Evolutionary conservation across 2,329 filamentous ascomycete species (phyloP), one percentile per base, ranked within the genome.

Genomic region (Xylariales sp.): DNA sequence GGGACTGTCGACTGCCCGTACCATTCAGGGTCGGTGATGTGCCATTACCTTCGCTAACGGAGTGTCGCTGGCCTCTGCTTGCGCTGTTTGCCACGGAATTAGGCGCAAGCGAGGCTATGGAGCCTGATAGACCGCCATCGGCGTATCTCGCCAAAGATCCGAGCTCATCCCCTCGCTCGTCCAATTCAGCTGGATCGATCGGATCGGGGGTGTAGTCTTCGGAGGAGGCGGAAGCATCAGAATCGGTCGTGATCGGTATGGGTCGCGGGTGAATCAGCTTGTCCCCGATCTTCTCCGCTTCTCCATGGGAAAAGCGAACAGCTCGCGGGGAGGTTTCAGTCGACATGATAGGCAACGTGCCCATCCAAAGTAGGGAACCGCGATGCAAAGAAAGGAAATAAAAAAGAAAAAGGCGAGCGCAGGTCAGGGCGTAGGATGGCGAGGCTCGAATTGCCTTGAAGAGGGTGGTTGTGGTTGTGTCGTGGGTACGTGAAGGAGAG

Each of bases 271-370:
- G 56, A 41, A 63, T 70, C 46, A 59, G 45, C 47, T 63, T 67
- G 18, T 76, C 70, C 33, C 61, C 62, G 24, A 53, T 45, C 21
- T 67, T 59, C 17, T 71, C 68, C 40, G 69, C 62, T 41, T 72
- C 73, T 53, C 60, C 57, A 42, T 69, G 65, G 31, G 71, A 72
- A 51, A 81, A 81, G 46, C 76, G 72, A 46, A 81, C 73, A 45
- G 68, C 65, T 49, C 75, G 70, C 35, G 75, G 72, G 10, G 74
- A 74, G 24, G 67, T 57, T 46, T 80, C 74, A 50, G 65, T 42
- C 5, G 35, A 30, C 35, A 38, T 38, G 6, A 27, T 13, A 19
- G 23, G 23, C n/a, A 8, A n/a, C n/a, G 23, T 8, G 23, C 23
- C 23, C n/a, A n/a, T n/a, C n/a, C n/a, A n/a, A n/a, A n/a, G n/a